Evolutionary conservation across 768 basidiomycete species (phyloP), one percentile per base, ranked within the genome.

Genomic region (Psilocybe tampanensis): DNA sequence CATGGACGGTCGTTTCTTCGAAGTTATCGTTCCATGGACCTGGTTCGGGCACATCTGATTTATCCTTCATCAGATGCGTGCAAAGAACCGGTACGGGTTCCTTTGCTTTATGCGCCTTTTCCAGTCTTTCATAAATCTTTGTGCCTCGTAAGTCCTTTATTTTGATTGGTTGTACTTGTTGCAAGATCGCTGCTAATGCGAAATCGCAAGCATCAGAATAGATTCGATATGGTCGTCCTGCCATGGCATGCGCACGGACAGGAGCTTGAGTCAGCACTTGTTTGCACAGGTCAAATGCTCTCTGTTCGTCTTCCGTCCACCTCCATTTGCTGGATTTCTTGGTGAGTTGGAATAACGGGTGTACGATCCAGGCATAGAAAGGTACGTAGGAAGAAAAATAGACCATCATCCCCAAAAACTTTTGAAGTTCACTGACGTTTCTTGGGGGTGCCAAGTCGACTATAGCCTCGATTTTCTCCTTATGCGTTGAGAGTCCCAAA

Each of bases 401-500:
- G 4, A 52, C 52, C 19, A 43, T 32, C 52, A 52, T 52, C 8
- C 52, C 52, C n/a, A 54, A 13, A 36, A 54, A 75, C 1, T 45
- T 63, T 44, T 72, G 71, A 8, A 75, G 47, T 19, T 70, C 66
- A 3, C 43, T 6, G 0, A 66, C 56, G 11, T 64, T 67, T 1
- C 13, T 5, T 0, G 72, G 74, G 57, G 63, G 50, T 0, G 63
- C 55, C 4, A 75, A 47, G 3, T 72, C 61, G 0, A 68, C 1
- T 8, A 76, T 74, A 0, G 71, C 71, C 7, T 68, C 55, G 0
- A 75, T 68, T 48, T 76, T 76, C 44, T 72, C 70, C 24, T 60
- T 42, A 51, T 75, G 67, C 0, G 72, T 76, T 0, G 71, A 75
- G 2, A 76, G 47, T 7, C 76, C 76, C 0, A 75, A 62, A 7